Evolutionary conservation across 1,284 basidiomycete genomes (phyloP).

Genomic region (Cutaneotrichosporon spelunceum): DNA sequence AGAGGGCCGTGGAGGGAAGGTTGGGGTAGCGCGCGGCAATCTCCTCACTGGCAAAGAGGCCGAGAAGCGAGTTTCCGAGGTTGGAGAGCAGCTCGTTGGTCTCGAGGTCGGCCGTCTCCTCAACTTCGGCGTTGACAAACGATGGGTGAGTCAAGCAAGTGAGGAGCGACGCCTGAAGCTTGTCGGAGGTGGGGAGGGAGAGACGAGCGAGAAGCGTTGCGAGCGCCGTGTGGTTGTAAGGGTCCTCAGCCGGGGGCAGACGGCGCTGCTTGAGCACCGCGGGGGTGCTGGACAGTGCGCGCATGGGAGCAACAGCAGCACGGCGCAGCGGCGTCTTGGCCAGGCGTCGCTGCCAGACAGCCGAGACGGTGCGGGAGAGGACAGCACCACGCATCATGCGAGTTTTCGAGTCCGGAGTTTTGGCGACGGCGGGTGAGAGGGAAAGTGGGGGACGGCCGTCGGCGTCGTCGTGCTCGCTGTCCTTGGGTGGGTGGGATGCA

Average conservation of each 20-base stretch:
- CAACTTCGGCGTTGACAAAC: constrained; percentile 53
- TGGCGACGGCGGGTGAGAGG: background rate
- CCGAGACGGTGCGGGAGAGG: constrained; percentile 22
- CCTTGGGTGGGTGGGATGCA: background rate
- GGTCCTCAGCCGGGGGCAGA: constrained; percentile 12
- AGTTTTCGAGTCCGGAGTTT: background rate
- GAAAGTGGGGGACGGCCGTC: background rate
- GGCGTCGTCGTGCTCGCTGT: constrained; percentile 1
- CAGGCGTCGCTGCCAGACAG: constrained; percentile 30
- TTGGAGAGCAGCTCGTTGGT: constrained; percentile 76
- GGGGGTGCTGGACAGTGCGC: constrained; percentile 13
- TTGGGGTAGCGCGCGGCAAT: constrained; percentile 81
- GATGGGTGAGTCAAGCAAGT: constrained; percentile 68
- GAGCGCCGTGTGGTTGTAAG: constrained; percentile 34
- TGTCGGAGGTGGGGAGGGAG: constrained; percentile 32
- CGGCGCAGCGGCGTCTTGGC: constrained; percentile 26
- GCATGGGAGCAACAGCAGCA: background rate
- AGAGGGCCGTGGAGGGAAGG: constrained; percentile 82
- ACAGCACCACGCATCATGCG: constrained; percentile 4
- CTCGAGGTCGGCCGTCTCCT: constrained; percentile 26
- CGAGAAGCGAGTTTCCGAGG: constrained; percentile 85
- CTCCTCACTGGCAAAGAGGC: constrained; percentile 84
- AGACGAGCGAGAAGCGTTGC: constrained; percentile 45
- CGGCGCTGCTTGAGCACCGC: constrained; percentile 11
- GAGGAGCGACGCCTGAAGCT: constrained; percentile 35